phyloP scores from a whole-genome alignment of 768 basidiomycete species.

The Candolleomyces eurysporus region DNA sequence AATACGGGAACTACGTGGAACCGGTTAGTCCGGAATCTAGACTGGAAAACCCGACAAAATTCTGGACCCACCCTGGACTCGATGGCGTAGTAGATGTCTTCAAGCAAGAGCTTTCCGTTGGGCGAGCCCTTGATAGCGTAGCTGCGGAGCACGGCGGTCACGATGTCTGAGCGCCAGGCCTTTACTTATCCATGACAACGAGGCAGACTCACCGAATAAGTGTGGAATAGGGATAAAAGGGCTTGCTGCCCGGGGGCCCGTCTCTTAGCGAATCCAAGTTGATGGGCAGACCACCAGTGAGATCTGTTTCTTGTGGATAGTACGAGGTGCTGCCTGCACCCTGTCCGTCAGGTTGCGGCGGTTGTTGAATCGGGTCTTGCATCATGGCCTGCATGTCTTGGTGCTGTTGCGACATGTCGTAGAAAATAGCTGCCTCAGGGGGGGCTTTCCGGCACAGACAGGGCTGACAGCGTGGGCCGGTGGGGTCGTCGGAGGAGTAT shows the following conservation, averaged over 20 bases:
- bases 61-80: conserved; percentile 70
- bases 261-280: conserved; percentile 85
- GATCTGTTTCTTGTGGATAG: conserved; percentile 74
- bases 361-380: conserved; percentile 41
- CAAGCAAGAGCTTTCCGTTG: conserved; percentile 78
- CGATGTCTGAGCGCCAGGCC: not conserved
- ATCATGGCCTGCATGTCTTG: conserved; percentile 67
- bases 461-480: conserved; percentile 8
- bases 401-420: conserved; percentile 49
- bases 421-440: conserved; percentile 7
- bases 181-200: not conserved
- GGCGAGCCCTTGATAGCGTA: conserved; percentile 92
- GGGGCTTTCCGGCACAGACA: conserved; percentile 13
- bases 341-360: conserved; percentile 44
- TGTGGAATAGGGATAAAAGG: conserved; percentile 89
- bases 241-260: conserved; percentile 85
- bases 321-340: conserved; percentile 49
- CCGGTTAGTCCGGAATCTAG: conserved; percentile 13
- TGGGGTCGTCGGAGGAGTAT: conserved; percentile 27
- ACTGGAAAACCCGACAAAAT: not conserved
- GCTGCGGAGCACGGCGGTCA: conserved; percentile 35
- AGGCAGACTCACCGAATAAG: conserved; percentile 69
- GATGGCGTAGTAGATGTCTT: conserved; percentile 91
- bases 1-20: conserved; percentile 74
- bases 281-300: conserved; percentile 81